These are phyloP conservation scores for Fusarium nodosum DNA, from an alignment of 2,329 filamentous ascomycete genomes.

Conservation along the genomic window DNA sequence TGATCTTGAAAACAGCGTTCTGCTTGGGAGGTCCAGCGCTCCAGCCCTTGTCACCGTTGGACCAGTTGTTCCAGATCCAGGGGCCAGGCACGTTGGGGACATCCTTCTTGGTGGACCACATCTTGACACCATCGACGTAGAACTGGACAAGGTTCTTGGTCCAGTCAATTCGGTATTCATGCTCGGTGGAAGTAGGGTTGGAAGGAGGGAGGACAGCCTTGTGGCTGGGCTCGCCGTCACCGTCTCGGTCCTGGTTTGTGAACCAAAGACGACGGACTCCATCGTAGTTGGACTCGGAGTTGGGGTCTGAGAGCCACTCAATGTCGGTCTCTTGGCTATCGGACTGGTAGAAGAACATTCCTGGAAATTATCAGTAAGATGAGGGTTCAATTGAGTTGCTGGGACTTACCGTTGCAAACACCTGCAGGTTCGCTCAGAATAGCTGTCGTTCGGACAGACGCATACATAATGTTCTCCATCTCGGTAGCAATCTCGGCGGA, in stretches of 20 bases:
- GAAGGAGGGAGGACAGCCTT: conserved; percentile 37
- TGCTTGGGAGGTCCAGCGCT: conserved; percentile 48
- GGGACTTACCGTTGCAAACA: conserved; percentile 50
- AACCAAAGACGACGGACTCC: conserved; percentile 50
- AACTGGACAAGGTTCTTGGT: conserved; percentile 44
- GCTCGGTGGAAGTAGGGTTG: conserved; percentile 47
- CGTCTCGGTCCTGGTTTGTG: conserved; percentile 51
- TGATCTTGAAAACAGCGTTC: conserved; percentile 51
- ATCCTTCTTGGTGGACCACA: conserved; percentile 48
- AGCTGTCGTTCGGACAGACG: conserved; percentile 50
- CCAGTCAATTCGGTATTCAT: conserved; percentile 54
- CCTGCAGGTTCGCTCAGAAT: conserved; percentile 50
- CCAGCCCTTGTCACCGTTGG: conserved; percentile 51
- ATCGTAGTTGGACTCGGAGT: conserved; percentile 45
- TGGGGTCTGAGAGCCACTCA: conserved; percentile 52
- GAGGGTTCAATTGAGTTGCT: fast-evolving
- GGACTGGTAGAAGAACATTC: conserved; percentile 51
- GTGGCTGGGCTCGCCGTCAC: conserved; percentile 36
- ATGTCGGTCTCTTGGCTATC: conserved; percentile 52
- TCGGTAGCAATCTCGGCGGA: conserved; percentile 46
- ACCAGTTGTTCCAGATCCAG: conserved; percentile 54
- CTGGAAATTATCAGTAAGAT: conserved; percentile 12
- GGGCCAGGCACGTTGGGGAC: conserved; percentile 46
- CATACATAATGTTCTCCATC: conserved; percentile 50
- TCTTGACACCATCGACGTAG: conserved; percentile 48